phyloP scores from a whole-genome alignment of 2,329 filamentous ascomycete species.

The Phoma sp. region DNA sequence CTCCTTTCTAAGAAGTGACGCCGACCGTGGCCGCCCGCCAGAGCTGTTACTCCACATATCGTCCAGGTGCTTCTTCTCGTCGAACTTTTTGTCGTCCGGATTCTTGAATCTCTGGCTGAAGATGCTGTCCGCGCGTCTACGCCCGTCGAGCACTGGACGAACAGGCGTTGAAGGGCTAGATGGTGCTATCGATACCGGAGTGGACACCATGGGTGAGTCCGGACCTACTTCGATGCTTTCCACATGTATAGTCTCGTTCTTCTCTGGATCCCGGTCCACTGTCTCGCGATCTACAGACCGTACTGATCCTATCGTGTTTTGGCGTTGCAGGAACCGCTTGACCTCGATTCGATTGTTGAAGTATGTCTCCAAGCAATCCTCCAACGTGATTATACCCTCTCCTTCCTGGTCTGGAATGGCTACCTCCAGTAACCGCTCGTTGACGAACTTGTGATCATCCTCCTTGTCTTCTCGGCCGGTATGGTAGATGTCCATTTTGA shows the following conservation, averaged over 20 bases:
- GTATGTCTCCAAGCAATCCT: conserved; percentile 91
- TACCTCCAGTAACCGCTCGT: conserved; percentile 88
- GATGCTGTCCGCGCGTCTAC: conserved; percentile 58
- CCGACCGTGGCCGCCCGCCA: conserved; percentile 42
- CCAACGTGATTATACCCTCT: conserved; percentile 76
- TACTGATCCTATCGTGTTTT: conserved; percentile 64
- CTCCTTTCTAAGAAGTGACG: conserved; percentile 69
- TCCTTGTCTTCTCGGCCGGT: conserved; percentile 81
- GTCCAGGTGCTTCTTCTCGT: conserved; percentile 57
- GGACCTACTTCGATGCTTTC: conserved; percentile 52
- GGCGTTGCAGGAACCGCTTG: conserved; percentile 72
- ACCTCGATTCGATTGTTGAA: conserved; percentile 96
- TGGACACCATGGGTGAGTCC: conserved; percentile 46
- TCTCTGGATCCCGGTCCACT: conserved; percentile 39
- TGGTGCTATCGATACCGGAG: conserved; percentile 39
- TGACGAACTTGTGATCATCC: conserved; percentile 94
- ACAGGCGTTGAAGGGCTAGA: conserved; percentile 35
- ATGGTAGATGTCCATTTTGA: conserved; percentile 95
- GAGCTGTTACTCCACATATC: conserved; percentile 48
- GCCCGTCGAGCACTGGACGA: conserved; percentile 39
- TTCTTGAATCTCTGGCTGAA: conserved; percentile 56
- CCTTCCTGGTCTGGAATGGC: conserved; percentile 79
- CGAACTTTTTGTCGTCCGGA: conserved; percentile 59
- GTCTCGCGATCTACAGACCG: conserved; percentile 42
- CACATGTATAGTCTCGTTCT: conserved; percentile 51